Conservation (phyloP, 768 basidiomycete species). For the Auricularia sp. region DNA sequence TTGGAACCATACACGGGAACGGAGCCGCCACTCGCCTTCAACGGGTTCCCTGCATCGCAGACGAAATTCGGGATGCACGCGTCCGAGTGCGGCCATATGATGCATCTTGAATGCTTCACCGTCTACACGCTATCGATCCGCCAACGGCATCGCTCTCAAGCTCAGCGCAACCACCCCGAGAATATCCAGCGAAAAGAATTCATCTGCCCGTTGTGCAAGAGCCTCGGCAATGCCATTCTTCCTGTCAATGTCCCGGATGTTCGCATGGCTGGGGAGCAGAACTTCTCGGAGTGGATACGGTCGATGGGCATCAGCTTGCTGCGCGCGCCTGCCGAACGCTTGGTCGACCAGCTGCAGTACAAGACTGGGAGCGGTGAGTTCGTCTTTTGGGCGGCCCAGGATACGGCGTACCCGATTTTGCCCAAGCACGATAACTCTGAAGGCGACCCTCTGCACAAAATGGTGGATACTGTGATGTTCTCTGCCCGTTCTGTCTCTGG, state of each 20-base stretch:
- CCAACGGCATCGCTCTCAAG: constrained; percentile 77
- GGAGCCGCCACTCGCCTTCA: constrained; percentile 37
- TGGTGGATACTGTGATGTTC: constrained; percentile 79
- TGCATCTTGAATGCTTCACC: constrained; percentile 93
- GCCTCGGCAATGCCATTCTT: constrained; percentile 86
- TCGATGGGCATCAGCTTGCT: constrained; percentile 82
- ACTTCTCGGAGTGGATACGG: constrained; percentile 82
- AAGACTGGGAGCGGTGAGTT: constrained; percentile 79
- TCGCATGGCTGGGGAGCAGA: constrained; percentile 24
- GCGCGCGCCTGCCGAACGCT: constrained; percentile 66
- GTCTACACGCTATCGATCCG: constrained; percentile 81
- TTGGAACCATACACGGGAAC: background rate
- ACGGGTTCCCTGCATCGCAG: constrained; percentile 59
- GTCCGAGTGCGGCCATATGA: constrained; percentile 90
- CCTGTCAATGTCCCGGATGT: constrained; percentile 50
- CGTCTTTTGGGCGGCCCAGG: constrained; percentile 81
- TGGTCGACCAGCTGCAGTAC: constrained; percentile 63
- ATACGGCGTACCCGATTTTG: constrained; percentile 45
- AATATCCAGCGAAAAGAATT: constrained; percentile 89
- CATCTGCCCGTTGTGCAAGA: constrained; percentile 95
- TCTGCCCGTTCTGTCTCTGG: constrained; percentile 71
- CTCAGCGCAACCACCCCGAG: constrained; percentile 89
- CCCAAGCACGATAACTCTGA: constrained; percentile 34
- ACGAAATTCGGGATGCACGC: constrained; percentile 79
- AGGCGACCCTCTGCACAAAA: constrained; percentile 54